Evolutionary conservation across 495 filamentous ascomycete species (phyloP).

Genomic region (Aspergillus asperescens): DNA sequence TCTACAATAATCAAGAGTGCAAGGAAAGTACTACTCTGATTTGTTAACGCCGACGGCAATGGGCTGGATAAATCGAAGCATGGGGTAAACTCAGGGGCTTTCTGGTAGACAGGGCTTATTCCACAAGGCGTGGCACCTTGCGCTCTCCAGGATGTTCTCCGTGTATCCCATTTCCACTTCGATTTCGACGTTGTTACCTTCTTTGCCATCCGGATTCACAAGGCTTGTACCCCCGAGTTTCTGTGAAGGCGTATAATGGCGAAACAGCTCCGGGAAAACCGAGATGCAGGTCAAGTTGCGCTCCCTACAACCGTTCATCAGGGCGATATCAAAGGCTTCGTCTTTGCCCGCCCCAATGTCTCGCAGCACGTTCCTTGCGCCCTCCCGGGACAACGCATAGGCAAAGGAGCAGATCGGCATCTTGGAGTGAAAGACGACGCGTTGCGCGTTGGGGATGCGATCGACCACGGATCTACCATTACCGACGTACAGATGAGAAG

Average conservation of each 20-base stretch:
- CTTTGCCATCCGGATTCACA: conserved; percentile 11
- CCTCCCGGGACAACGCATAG: conserved; percentile 33
- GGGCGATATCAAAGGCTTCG: conserved; percentile 19
- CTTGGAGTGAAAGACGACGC: conserved; percentile 32
- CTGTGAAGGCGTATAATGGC: conserved; percentile 13
- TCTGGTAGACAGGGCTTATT: neutral
- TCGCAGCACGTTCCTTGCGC: conserved; percentile 21
- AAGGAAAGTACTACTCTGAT: too few relatives aligned
- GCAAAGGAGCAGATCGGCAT: conserved; percentile 44
- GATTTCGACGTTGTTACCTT: conserved; percentile 1
- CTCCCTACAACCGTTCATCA: conserved; percentile 15
- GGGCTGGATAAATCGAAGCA: too few relatives aligned
- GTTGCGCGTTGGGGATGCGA: conserved; percentile 21
- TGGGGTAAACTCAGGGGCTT: too few relatives aligned
- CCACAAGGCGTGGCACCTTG: conserved; percentile 18
- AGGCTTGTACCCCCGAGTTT: conserved; percentile 8
- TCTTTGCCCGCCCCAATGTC: conserved; percentile 15
- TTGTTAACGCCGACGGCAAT: too few relatives aligned
- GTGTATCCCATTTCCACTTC: conserved; percentile 18
- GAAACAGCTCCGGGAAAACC: conserved; percentile 20
- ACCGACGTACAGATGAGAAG: conserved; percentile 10
- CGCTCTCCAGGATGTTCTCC: conserved; percentile 21
- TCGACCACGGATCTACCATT: conserved; percentile 9
- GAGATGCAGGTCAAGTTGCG: conserved; percentile 16
- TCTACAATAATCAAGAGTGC: too few relatives aligned